Percentiles rank a stretch among this genome's conserved stretches.
Conservation (phyloP, 805 yeast genomes). For the Candida ovalis region DNA sequence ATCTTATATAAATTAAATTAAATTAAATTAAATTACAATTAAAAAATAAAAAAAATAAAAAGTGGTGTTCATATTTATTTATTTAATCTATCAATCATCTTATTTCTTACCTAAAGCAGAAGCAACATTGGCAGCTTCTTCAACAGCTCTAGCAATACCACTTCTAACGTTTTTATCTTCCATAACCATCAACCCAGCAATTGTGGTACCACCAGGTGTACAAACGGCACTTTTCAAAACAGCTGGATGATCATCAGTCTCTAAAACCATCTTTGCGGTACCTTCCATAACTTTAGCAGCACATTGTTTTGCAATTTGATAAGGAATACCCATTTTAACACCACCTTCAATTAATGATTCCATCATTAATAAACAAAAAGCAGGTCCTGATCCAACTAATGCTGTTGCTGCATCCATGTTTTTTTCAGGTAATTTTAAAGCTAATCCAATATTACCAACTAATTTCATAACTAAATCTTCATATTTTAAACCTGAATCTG, state of each 20-base stretch:
- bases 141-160: constrained; percentile 83
- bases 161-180: constrained; percentile 89
- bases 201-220: constrained; percentile 98
- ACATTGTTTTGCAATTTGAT: constrained; percentile 72
- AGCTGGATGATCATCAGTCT: constrained; percentile 84
- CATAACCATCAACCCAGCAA: constrained; percentile 88
- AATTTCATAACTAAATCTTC: constrained; percentile 49
- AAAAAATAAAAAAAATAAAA: not conserved
- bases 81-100: constrained; percentile 8
- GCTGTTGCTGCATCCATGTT: constrained; percentile 97
- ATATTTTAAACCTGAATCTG: constrained; percentile 43
- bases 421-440: constrained; percentile 72
- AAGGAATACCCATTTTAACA: constrained; percentile 89
- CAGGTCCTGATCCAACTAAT: constrained; percentile 95
- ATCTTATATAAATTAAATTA: not conserved
- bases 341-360: constrained; percentile 95
- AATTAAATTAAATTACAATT: too few relatives aligned
- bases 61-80: not conserved
- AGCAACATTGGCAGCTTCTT: constrained; percentile 87
- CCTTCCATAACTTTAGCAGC: constrained; percentile 96
- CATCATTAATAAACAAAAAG: constrained; percentile 82
- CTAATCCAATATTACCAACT: constrained; percentile 63
- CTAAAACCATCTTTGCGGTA: constrained; percentile 83
- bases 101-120: constrained; percentile 46
- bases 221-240: constrained; percentile 82